phyloP scores from a whole-genome alignment of 169 alveolate species.

The Plasmodium cynomolgi region DNA sequence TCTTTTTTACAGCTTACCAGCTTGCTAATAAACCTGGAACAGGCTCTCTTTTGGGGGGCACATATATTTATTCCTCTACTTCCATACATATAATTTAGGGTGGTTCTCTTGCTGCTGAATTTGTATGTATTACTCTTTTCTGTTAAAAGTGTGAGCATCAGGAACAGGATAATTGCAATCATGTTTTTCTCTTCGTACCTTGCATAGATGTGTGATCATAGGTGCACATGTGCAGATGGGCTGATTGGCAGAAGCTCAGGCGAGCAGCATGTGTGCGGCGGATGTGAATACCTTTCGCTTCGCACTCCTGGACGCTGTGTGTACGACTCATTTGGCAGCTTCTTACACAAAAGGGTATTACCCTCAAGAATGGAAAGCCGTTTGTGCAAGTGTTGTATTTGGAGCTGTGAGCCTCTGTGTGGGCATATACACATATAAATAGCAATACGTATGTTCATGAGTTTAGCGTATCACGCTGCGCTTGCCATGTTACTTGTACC shows the following conservation, averaged over 20 bases:
- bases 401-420: background rate
- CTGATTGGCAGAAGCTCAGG: background rate
- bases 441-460: background rate
- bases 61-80: slow-evolving; percentile 18
- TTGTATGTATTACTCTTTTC: slow-evolving; percentile 42
- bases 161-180: background rate
- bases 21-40: slow-evolving; percentile 12
- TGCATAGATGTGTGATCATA: background rate
- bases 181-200: slow-evolving; percentile 3
- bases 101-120: background rate
- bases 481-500: background rate
- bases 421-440: background rate
- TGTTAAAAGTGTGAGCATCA: background rate
- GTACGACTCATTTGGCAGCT: background rate
- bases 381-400: background rate
- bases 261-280: background rate
- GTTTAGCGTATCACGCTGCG: background rate
- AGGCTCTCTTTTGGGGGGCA: background rate
- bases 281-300: background rate
- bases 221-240: background rate
- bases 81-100: slow-evolving; percentile 59
- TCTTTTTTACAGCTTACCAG: slow-evolving; percentile 14
- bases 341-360: background rate
- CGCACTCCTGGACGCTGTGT: background rate
- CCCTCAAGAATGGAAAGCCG: background rate